Evolutionary conservation across 1,284 basidiomycete genomes (phyloP), one percentile per base, ranked within the genome.

Genomic region (Schizophyllum amplum): DNA sequence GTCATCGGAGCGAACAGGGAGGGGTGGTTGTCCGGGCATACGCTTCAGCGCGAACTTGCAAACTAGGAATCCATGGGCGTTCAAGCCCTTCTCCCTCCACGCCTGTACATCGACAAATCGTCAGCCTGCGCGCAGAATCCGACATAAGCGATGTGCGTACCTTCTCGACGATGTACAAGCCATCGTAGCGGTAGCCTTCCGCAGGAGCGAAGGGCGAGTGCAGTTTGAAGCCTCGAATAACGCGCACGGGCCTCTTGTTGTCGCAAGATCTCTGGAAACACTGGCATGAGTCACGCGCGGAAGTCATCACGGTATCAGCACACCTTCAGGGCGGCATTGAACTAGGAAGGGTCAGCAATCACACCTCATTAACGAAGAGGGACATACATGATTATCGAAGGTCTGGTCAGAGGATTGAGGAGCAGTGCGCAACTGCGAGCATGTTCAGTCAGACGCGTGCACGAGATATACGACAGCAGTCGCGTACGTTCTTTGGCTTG

Each of bases 111-210:
- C 55, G 22, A 50, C 50, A 50, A 24, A 55, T 6, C 22, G 42
- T 58, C 47, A 21, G 26, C 42, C 21, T 6, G 13, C 20, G 20
- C 22, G 42, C 46, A 47, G 5, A 17, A 2, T 4, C 7, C 33
- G 2, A 25, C 54, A 27, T 15, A 42, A 52, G 26, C 55, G 20
- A 24, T 4, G 49, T 15, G 23, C 69, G 57, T 61, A 83, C 87
- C 74, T 83, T 83, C 68, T 87, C 86, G 5, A 91, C 86, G 1
- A 68, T 72, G 66, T 94, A 94, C 24, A 94, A 73, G 0, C 92
- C 92, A 63, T 92, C 87, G 66, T 94, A 94, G 9, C 91, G 84
- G 65, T 92, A 94, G 17, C 89, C 89, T 75, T 88, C 83, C 24
- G 71, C 75, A 11, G 89, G 90, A 9, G 86, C 87, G 63, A 83